Conservation (phyloP, 352 stramenopile genomes). For the Phytophthora palmivora region DNA sequence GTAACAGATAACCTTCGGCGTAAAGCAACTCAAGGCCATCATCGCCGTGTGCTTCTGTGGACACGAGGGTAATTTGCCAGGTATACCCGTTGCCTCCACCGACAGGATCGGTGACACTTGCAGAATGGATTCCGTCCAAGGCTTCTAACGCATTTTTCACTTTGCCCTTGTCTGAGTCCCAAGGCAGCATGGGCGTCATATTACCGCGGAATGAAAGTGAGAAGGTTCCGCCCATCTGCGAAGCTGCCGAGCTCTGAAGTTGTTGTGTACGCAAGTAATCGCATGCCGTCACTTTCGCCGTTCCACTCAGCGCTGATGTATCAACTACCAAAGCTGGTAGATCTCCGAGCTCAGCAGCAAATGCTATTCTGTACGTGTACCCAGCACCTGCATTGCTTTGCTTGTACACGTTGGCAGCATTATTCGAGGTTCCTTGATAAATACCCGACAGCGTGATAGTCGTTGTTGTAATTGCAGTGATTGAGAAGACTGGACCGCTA, state of each 20-base stretch:
- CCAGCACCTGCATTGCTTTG: conserved; percentile 57
- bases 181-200: conserved; percentile 77
- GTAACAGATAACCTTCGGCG: conserved; percentile 83
- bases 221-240: conserved; percentile 85
- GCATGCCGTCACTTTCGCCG: conserved; percentile 84
- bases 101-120: conserved; percentile 51
- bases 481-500: conserved; percentile 88
- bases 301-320: conserved; percentile 47
- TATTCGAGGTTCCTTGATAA: conserved; percentile 73
- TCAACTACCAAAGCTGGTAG: conserved; percentile 64
- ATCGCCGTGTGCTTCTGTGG: conserved; percentile 50
- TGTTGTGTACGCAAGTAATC: conserved; percentile 85
- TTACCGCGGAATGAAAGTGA: conserved; percentile 80
- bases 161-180: conserved; percentile 54
- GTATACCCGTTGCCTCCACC: conserved; percentile 60
- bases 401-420: conserved; percentile 81
- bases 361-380: conserved; percentile 78
- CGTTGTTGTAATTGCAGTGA: conserved; percentile 65
- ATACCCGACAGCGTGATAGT: conserved; percentile 89
- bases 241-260: conserved; percentile 55
- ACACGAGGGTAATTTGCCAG: conserved; percentile 90
- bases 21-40: conserved; percentile 67
- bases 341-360: conserved; percentile 82
- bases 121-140: conserved; percentile 78
- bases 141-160: conserved; percentile 72